phyloP scores from a whole-genome alignment of 129 eudicot species.

The Flaveria robusta region DNA sequence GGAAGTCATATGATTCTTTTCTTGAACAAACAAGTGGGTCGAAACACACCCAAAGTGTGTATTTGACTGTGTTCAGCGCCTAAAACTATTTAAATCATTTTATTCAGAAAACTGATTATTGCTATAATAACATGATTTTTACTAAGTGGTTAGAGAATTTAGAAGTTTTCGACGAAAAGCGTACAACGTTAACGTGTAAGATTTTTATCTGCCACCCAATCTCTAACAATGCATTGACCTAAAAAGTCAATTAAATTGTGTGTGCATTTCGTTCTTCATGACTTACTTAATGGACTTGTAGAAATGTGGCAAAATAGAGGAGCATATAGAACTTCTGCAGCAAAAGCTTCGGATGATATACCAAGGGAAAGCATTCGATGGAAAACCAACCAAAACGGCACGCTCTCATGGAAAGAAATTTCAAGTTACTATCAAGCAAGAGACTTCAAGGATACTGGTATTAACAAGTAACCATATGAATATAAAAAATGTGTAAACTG shows the following conservation, averaged over 20 bases:
- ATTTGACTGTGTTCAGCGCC: too few relatives aligned
- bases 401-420: conserved; percentile 84
- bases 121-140: too few relatives aligned
- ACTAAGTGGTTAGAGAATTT: too few relatives aligned
- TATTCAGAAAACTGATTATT: too few relatives aligned
- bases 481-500: background rate
- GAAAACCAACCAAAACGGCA: conserved; percentile 84
- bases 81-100: too few relatives aligned
- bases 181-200: too few relatives aligned
- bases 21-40: background rate
- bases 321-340: conserved; percentile 60
- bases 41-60: too few relatives aligned
- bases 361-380: conserved; percentile 77
- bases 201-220: too few relatives aligned
- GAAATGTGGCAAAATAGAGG: conserved; percentile 80
- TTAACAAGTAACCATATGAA: background rate
- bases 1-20: too few relatives aligned
- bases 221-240: background rate
- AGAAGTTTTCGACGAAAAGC: too few relatives aligned
- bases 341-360: conserved; percentile 66
- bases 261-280: background rate
- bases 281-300: conserved; percentile 35
- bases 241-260: background rate
- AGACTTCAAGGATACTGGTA: conserved; percentile 86
- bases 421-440: conserved; percentile 74